phyloP scores from a whole-genome alignment of 208 protist genomes.

The Paratrypanosoma confusum region DNA sequence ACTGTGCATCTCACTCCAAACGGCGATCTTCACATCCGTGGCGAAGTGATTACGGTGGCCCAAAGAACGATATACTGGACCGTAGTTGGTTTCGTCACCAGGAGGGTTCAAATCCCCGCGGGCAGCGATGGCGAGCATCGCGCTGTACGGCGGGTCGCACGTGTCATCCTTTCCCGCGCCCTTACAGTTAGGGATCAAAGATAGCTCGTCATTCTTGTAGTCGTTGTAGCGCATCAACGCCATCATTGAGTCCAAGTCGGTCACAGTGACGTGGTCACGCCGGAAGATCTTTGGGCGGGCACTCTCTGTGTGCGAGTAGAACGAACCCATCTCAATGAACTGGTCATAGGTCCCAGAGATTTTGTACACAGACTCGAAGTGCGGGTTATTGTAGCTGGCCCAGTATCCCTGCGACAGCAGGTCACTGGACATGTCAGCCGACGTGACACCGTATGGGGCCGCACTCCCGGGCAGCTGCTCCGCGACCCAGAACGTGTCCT shows the following conservation, averaged over 20 bases:
- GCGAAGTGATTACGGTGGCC: constrained; percentile 21
- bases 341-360: constrained; percentile 28
- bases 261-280: constrained; percentile 21
- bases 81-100: constrained; percentile 16
- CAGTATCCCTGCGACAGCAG: constrained; percentile 35
- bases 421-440: constrained; percentile 43
- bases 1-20: constrained; percentile 11
- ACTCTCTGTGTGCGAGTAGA: constrained; percentile 37
- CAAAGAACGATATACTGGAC: constrained; percentile 11
- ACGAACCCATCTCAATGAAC: constrained; percentile 12
- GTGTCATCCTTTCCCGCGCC: constrained; percentile 8
- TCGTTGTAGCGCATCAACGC: constrained; percentile 63
- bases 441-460: constrained; percentile 9
- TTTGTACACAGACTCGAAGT: constrained; percentile 53
- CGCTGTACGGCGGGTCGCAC: constrained; percentile 19
- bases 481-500: constrained; percentile 35
- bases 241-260: constrained; percentile 24
- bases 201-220: constrained; percentile 49
- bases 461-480: constrained; percentile 69
- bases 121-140: constrained; percentile 26
- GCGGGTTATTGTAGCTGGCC: constrained; percentile 81
- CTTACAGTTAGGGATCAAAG: constrained; percentile 32
- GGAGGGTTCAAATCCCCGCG: constrained; percentile 35
- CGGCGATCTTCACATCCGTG: constrained; percentile 26
- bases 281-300: constrained; percentile 50